Percentiles rank a stretch among this genome's conserved stretches.
Conservation (phyloP, 2,329 filamentous ascomycete species). For the Colletotrichum godetiae region DNA sequence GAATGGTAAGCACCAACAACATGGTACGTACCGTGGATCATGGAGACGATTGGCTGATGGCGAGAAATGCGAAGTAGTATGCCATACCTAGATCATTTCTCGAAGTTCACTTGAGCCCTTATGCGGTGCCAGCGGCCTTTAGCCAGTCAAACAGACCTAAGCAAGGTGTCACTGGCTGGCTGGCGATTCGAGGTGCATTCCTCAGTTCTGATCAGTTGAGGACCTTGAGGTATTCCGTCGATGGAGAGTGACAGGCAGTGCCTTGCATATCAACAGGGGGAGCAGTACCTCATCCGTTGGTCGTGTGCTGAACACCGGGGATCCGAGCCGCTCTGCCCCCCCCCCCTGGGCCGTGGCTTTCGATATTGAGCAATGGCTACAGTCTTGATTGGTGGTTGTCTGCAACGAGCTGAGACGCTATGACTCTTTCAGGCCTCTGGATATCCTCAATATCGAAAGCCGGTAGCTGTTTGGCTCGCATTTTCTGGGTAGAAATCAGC, state of each 20-base stretch:
- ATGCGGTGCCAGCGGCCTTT: not conserved
- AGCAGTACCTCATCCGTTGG: not conserved
- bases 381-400: not conserved
- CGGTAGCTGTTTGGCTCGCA: not conserved
- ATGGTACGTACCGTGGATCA: not conserved
- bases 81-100: not conserved
- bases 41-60: not conserved
- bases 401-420: not conserved
- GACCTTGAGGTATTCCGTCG: conserved; percentile 7
- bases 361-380: not conserved
- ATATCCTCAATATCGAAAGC: not conserved
- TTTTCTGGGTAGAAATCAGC: not conserved
- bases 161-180: not conserved
- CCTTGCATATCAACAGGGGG: conserved; percentile 29
- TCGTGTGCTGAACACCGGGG: not conserved
- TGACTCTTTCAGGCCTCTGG: not conserved
- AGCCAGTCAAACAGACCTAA: not conserved
- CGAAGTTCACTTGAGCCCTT: not conserved
- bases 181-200: not conserved
- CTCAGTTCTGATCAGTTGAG: not conserved
- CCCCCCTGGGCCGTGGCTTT: not conserved
- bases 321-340: conserved; percentile 5
- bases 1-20: not conserved
- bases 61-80: not conserved
- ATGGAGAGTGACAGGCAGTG: not conserved